A percentile compares a stretch with the other conserved stretches of the same genome.
These are phyloP conservation scores for Trifolium dubium DNA, from an alignment of 306 rosid species.

Conservation along the genomic window DNA sequence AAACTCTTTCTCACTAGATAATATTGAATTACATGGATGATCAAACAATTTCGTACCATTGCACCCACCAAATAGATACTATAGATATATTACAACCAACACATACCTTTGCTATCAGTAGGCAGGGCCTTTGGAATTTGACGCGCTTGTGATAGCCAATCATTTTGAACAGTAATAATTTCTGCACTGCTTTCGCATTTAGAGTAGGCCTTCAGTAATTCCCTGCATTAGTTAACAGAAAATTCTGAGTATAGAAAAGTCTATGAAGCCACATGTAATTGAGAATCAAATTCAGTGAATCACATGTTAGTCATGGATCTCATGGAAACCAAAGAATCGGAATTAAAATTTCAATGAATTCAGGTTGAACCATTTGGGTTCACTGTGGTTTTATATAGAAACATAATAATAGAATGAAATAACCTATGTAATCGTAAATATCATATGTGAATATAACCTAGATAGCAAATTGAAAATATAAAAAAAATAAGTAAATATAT, in stretches of 20 bases:
- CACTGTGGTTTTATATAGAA: neutral
- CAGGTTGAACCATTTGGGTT: constrained; percentile 14
- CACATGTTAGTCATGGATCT: neutral
- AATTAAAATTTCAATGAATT: neutral
- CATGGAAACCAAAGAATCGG: constrained; percentile 20
- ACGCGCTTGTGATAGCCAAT: constrained; percentile 75
- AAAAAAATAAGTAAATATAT: neutral
- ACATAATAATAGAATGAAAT: neutral
- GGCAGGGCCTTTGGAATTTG: constrained; percentile 63
- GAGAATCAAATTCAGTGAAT: constrained; percentile 12
- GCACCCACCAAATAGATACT: neutral
- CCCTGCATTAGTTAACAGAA: constrained; percentile 56
- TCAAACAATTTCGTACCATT: neutral
- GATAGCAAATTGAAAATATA: constrained; percentile 4
- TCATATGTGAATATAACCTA: constrained; percentile 13
- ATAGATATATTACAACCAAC: neutral
- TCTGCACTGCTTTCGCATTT: constrained; percentile 77
- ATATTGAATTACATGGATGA: neutral
- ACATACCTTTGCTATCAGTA: constrained; percentile 61
- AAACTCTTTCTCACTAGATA: neutral
- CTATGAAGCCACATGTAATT: constrained; percentile 6
- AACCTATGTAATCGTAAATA: neutral
- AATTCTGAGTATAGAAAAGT: constrained; percentile 1
- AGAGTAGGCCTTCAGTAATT: constrained; percentile 84
- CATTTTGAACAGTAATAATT: constrained; percentile 80